A percentile compares a stretch with the other conserved stretches of the same genome.
These are phyloP conservation scores for Turnera subulata DNA, from an alignment of 345 rosid genomes.

Conservation along the genomic window DNA sequence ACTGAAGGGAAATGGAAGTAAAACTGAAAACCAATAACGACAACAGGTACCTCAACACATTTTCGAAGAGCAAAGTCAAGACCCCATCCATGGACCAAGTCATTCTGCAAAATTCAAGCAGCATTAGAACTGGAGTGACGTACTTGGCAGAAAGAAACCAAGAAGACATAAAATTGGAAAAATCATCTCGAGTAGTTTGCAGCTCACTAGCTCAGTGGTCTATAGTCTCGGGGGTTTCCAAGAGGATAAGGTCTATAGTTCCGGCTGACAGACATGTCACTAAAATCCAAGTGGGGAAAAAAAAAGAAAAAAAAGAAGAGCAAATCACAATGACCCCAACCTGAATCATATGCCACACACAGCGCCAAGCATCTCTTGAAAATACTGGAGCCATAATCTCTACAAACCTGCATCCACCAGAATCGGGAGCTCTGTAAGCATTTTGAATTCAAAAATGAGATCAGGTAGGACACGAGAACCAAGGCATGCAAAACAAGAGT, in stretches of 20 bases:
- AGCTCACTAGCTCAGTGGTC: too few relatives aligned
- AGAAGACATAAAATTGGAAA: too few relatives aligned
- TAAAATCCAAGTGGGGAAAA: too few relatives aligned
- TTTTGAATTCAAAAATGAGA: not conserved
- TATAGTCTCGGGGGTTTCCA: too few relatives aligned
- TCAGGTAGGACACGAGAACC: not conserved
- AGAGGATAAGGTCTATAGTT: too few relatives aligned
- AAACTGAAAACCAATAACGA: not conserved
- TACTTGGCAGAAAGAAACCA: too few relatives aligned
- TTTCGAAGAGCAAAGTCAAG: conserved; percentile 91
- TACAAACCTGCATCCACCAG: conserved; percentile 56
- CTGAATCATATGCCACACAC: conserved; percentile 99
- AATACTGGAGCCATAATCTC: conserved; percentile 99
- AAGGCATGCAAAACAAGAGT: conserved; percentile 7
- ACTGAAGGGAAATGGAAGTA: too few relatives aligned
- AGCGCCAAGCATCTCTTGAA: conserved; percentile 91
- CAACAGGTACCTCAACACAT: conserved; percentile 65
- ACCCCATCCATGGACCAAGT: conserved; percentile 99
- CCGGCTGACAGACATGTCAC: too few relatives aligned
- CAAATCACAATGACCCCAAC: conserved; percentile 22
- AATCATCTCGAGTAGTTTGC: too few relatives aligned
- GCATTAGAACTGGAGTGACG: too few relatives aligned
- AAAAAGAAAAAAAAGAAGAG: not conserved
- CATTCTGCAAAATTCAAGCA: conserved; percentile 58
- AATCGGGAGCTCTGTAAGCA: conserved; percentile 2